Percentiles rank a stretch among this genome's conserved stretches.
Evolutionary conservation across 345 rosid species (phyloP).

Genomic region (Arabis alpina): DNA sequence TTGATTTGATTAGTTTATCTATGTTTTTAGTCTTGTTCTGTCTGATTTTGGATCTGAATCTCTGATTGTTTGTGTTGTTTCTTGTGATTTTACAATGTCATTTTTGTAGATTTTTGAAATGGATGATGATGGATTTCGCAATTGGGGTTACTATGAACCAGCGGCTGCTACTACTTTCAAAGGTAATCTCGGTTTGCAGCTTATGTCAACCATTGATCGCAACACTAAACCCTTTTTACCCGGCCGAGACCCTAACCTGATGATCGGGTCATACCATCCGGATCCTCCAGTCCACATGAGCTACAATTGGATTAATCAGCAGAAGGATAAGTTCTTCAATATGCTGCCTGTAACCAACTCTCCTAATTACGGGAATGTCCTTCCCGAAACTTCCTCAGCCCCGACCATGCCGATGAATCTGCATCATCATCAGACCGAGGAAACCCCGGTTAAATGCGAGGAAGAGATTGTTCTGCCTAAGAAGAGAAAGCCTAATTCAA

Average conservation of each 20-base stretch:
- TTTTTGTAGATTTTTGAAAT: constrained; percentile 54
- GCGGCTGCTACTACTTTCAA: constrained; percentile 60
- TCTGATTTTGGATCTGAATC: constrained; percentile 36
- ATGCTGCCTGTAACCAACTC: constrained; percentile 54
- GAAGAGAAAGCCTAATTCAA: constrained; percentile 68
- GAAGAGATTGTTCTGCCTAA: constrained; percentile 58
- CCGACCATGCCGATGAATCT: constrained; percentile 64
- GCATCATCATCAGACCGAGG: constrained; percentile 56
- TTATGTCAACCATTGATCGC: constrained; percentile 80
- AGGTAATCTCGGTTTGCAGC: constrained; percentile 86
- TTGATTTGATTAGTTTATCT: no score
- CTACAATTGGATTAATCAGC: constrained; percentile 75
- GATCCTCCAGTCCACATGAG: constrained; percentile 66
- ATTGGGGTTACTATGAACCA: constrained; percentile 95
- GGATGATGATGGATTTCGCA: constrained; percentile 83
- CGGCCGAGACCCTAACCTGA: constrained; percentile 70
- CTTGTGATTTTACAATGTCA: background rate
- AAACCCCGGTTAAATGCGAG: constrained; percentile 50
- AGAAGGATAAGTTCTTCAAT: constrained; percentile 70
- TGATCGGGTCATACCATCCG: constrained; percentile 63
- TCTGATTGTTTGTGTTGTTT: background rate
- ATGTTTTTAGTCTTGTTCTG: background rate
- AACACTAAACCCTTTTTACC: constrained; percentile 80
- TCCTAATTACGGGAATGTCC: constrained; percentile 50
- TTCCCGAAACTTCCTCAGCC: constrained; percentile 63